Conservation (phyloP, 352 stramenopile species). For the Phytophthora multivora region DNA sequence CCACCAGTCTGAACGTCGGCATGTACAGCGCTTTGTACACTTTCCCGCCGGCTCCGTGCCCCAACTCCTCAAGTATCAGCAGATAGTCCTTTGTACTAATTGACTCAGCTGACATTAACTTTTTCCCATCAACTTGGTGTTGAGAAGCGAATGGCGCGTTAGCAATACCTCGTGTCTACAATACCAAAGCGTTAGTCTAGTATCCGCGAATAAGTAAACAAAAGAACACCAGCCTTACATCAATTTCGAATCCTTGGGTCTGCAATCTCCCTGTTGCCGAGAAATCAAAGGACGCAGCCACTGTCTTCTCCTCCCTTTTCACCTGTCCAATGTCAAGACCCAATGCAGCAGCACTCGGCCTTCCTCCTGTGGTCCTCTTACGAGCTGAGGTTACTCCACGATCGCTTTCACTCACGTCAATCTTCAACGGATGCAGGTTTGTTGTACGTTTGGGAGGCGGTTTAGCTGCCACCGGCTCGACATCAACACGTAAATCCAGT, state of each 20-base stretch:
- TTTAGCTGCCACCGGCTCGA: slow-evolving; percentile 26
- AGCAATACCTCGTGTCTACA: slow-evolving; percentile 74
- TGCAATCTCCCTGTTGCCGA: slow-evolving; percentile 73
- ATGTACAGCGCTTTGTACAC: slow-evolving; percentile 91
- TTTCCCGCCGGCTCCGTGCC: slow-evolving; percentile 85
- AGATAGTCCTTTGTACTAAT: slow-evolving; percentile 72
- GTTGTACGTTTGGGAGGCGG: slow-evolving; percentile 1
- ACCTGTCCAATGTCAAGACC: slow-evolving; percentile 72
- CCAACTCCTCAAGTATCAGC: slow-evolving; percentile 71
- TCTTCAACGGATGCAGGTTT: slow-evolving; percentile 51
- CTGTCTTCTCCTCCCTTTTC: slow-evolving; percentile 59
- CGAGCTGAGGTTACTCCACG: slow-evolving; percentile 8
- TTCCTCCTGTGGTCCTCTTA: slow-evolving; percentile 24
- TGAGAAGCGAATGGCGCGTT: slow-evolving; percentile 58
- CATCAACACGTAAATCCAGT: slow-evolving; percentile 64
- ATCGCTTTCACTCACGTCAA: slow-evolving; percentile 45
- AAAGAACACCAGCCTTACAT: slow-evolving; percentile 41
- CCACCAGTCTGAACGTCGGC: slow-evolving; percentile 88
- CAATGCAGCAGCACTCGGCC: slow-evolving; percentile 49
- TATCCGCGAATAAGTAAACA: not conserved
- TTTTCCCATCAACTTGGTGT: slow-evolving; percentile 13
- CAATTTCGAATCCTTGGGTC: slow-evolving; percentile 87
- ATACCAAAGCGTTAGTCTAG: slow-evolving; percentile 4
- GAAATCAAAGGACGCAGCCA: slow-evolving; percentile 83
- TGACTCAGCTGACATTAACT: slow-evolving; percentile 16